Evolutionary conservation across 208 protist species (phyloP), one percentile per base, ranked within the genome.

Genomic region (Porcisia deanei): DNA sequence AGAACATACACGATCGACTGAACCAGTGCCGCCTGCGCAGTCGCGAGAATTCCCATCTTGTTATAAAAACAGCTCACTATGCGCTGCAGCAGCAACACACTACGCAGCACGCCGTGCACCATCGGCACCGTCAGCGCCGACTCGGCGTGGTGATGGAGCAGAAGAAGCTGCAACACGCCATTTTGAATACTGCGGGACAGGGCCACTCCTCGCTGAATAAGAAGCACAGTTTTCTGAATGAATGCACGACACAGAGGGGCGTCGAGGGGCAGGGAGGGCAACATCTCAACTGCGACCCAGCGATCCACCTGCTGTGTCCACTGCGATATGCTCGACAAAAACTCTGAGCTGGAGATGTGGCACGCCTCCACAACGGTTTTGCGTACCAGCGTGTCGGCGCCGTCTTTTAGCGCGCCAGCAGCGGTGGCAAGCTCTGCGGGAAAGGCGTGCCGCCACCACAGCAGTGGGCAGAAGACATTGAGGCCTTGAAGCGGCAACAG

Each of bases 31-130:
- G 84, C 79, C 22, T 97, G 91, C 16, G 82, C 58, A 9, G 94
- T 69, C n/a, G 89, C 96, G 43, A 98, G 85, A 47, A 95, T 79
- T 22, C 85, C 83, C 47, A 80, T 87, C 55, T 94, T 92, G 65
- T 72, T 75, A 80, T 98, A 93, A 77, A 91, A 98, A 1, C 92
- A 94, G 22, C 76, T 65, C 14, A 94, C 82, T 12, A 99, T 96
- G 66, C 92, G 88, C 79, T 98, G 96, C 8, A 98, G 82, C 80
- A 98, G 76, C 80, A 98, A 87, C 3, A 97, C 79, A 14, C 87
- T 90, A 20, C 89, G 81, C 47, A 91, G 88, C 20, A 98, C 73
- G n/a, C 77, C 71, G 43, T 85, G 70, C 43, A 98, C 90, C 52
- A 92, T 75, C 6, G 81, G 69, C 45, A 89, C 25, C 2, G 84